These are phyloP conservation scores for Parmales sp. DNA, from an alignment of 108 stramenopile species.

Conservation along the genomic window DNA sequence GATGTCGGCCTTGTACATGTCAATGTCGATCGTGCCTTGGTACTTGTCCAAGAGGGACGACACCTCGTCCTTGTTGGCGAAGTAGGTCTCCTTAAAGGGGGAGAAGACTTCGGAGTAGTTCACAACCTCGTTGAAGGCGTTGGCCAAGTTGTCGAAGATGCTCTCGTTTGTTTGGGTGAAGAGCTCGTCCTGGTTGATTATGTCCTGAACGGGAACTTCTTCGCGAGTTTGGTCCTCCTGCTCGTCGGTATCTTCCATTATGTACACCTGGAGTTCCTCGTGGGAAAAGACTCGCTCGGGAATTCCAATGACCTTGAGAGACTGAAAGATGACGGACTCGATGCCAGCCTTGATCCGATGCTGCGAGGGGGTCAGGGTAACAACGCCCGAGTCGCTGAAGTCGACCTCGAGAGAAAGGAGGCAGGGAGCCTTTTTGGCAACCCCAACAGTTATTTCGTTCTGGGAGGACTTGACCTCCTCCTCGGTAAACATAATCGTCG, in stretches of 20 bases:
- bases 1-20: conserved; percentile 27
- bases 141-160: conserved; percentile 1
- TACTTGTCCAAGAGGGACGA: conserved; percentile 8
- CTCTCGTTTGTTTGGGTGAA: neutral
- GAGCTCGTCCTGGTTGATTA: neutral
- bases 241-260: conserved; percentile 39
- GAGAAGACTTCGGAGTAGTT: conserved; percentile 30
- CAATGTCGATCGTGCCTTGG: conserved; percentile 16
- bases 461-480: neutral
- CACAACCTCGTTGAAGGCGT: conserved; percentile 14
- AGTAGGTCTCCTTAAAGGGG: conserved; percentile 32
- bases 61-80: conserved; percentile 21
- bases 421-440: neutral
- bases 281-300: conserved; percentile 30
- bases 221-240: neutral
- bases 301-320: conserved; percentile 21
- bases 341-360: neutral
- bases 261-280: conserved; percentile 37
- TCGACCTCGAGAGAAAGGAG: neutral
- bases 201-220: conserved; percentile 11
- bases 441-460: neutral
- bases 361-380: neutral
- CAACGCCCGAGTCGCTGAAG: neutral
- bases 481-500: neutral
- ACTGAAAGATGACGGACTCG: conserved; percentile 3